Evolutionary conservation across 2,329 filamentous ascomycete genomes (phyloP), one percentile per base, ranked within the genome.

Genomic region (Ilyonectria mors-panacis): DNA sequence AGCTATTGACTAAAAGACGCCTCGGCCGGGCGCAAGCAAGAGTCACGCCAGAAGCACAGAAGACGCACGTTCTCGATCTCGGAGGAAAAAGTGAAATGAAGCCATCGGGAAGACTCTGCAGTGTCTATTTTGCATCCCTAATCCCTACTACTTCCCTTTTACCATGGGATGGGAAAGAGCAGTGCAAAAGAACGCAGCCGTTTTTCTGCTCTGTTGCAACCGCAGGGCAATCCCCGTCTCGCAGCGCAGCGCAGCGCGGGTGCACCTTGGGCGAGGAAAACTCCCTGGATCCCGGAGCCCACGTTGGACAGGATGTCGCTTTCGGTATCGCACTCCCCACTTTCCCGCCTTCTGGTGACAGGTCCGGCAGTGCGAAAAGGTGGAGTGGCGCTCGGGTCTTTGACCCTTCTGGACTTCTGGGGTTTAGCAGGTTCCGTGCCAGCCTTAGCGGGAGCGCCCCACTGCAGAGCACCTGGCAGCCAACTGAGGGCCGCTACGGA

Each of bases 381-480:
- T 60, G 69, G 71, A 63, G 69, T 33, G 37, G 47, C 37, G 59
- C 35, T 66, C 70, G 70, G 70, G 70, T 60, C 50, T 66, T 67
- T 70, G 67, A 61, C 59, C 67, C 59, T 50, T 65, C 45, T 65
- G 57, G 65, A 37, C 70, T 39, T 39, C 60, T 57, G 26, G 47
- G 62, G 70, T 48, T 68, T 73, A 72, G 70, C 70, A 68, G 56
- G 30, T 61, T 61, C 58, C 58, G 50, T 44, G 58, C 44, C 21
- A 64, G 47, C 48, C 48, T 55, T 59, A 59, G 62, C 23, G 55
- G 35, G 23, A 35, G 19, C 28, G 19, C 13, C 6, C 47, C 17
- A 7, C 48, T 28, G 26, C 23, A 50, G 13, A 7, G 55, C 17
- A 35, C 23, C n/a, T 26, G 28, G 33, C 30, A 50, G 26, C 23